phyloP scores from a whole-genome alignment of 163 green algal genomes.

The Trebouxia gelatinosa region DNA sequence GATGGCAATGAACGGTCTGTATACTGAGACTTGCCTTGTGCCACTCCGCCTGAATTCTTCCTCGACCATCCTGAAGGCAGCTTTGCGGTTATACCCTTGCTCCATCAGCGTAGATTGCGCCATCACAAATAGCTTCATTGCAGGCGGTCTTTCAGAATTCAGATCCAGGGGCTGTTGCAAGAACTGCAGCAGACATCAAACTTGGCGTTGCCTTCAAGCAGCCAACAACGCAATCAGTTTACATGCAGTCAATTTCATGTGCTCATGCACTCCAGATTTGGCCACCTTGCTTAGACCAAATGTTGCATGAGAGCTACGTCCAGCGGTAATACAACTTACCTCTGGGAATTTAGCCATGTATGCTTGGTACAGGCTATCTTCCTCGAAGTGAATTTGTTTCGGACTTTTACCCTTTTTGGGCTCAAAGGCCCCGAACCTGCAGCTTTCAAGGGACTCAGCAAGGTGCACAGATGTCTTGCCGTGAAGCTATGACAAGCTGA shows the following conservation, averaged over 20 bases:
- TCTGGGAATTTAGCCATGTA: conserved; percentile 13
- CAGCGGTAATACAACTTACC: too few relatives aligned
- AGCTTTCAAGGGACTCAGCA: too few relatives aligned
- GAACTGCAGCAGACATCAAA: neutral
- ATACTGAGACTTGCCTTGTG: too few relatives aligned
- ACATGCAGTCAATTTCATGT: neutral
- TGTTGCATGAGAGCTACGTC: too few relatives aligned
- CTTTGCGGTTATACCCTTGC: neutral
- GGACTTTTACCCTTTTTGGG: neutral
- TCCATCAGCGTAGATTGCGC: conserved; percentile 14
- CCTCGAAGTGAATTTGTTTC: neutral
- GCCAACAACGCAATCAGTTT: neutral
- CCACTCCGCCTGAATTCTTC: neutral
- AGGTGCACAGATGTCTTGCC: too few relatives aligned
- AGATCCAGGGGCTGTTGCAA: neutral
- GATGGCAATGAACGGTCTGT: too few relatives aligned
- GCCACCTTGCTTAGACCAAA: too few relatives aligned
- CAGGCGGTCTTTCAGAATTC: conserved; percentile 1
- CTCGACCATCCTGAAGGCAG: conserved; percentile 4
- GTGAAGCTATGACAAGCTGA: neutral
- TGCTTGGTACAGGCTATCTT: conserved; percentile 13
- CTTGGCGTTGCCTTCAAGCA: neutral
- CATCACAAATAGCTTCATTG: conserved; percentile 21
- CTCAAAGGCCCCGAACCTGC: neutral
- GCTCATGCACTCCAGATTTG: neutral